phyloP scores from a whole-genome alignment of 2,329 filamentous ascomycete species.

The Arthroderma uncinatum region DNA sequence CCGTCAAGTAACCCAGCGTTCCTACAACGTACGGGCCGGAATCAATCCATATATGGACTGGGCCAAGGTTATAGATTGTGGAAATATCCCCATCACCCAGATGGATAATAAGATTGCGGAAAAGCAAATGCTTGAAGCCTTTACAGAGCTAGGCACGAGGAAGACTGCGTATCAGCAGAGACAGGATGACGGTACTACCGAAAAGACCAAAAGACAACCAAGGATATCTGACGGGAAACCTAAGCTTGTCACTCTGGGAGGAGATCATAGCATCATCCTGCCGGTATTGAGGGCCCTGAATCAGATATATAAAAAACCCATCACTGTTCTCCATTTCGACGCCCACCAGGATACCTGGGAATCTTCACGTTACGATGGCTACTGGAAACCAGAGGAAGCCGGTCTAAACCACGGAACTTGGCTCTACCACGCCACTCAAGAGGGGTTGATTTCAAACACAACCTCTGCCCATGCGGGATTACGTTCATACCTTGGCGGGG shows the following conservation, averaged over 20 bases:
- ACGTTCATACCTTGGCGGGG: constrained; percentile 60
- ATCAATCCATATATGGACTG: constrained; percentile 75
- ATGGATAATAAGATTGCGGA: constrained; percentile 76
- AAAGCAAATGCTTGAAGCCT: constrained; percentile 73
- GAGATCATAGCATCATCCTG: constrained; percentile 61
- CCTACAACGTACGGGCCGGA: constrained; percentile 69
- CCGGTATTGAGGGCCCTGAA: constrained; percentile 57
- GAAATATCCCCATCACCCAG: constrained; percentile 77
- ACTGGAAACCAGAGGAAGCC: constrained; percentile 59
- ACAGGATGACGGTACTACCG: constrained; percentile 15
- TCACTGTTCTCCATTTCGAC: constrained; percentile 66
- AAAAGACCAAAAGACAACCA: constrained; percentile 19
- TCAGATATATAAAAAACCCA: constrained; percentile 48
- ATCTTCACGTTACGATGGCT: constrained; percentile 59
- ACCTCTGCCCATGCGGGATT: constrained; percentile 73
- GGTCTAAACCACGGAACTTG: constrained; percentile 82
- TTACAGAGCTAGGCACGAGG: constrained; percentile 52
- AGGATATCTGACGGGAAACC: constrained; percentile 30
- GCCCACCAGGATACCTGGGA: constrained; percentile 79
- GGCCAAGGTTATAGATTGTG: constrained; percentile 75
- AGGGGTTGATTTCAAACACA: constrained; percentile 64
- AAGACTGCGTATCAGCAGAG: constrained; percentile 21
- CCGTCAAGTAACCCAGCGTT: constrained; percentile 67
- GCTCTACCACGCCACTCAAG: constrained; percentile 78
- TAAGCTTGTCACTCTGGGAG: constrained; percentile 58